Evolutionary conservation across 225 moss, liverwort and hornwort species (phyloP).

Genomic region (Asterella californica): DNA sequence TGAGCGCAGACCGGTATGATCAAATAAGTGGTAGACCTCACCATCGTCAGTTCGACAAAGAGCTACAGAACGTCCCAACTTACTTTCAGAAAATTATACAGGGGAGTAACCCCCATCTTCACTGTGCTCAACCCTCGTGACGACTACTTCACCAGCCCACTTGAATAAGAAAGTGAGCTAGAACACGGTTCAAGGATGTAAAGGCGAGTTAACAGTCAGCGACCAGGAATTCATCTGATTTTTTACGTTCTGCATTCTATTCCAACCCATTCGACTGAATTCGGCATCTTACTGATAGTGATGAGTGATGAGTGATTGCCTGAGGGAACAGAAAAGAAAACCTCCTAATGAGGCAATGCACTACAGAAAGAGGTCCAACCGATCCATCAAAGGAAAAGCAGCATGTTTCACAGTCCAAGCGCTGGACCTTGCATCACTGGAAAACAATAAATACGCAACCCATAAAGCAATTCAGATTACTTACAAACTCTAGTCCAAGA

Average conservation of each 20-base stretch:
- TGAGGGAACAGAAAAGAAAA: neutral
- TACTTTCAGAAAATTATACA: neutral
- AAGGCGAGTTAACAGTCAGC: neutral
- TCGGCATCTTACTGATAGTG: neutral
- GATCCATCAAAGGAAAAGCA: neutral
- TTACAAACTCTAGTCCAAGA: constrained; percentile 65
- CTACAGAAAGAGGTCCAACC: neutral
- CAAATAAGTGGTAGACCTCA: neutral
- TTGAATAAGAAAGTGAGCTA: neutral
- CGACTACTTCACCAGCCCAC: neutral
- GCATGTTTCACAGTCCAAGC: neutral
- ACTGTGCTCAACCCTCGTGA: neutral
- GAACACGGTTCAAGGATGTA: neutral
- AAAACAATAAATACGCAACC: neutral
- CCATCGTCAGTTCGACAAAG: neutral
- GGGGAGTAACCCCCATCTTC: neutral
- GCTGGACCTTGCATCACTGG: neutral
- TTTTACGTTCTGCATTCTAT: neutral
- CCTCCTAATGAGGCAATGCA: neutral
- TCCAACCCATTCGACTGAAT: neutral
- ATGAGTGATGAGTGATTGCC: neutral
- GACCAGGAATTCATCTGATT: neutral
- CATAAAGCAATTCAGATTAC: neutral
- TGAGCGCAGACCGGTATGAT: neutral
- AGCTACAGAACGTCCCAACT: neutral